phyloP scores from a whole-genome alignment of 495 filamentous ascomycete genomes.

The Lasiosphaeriaceae sp. region DNA sequence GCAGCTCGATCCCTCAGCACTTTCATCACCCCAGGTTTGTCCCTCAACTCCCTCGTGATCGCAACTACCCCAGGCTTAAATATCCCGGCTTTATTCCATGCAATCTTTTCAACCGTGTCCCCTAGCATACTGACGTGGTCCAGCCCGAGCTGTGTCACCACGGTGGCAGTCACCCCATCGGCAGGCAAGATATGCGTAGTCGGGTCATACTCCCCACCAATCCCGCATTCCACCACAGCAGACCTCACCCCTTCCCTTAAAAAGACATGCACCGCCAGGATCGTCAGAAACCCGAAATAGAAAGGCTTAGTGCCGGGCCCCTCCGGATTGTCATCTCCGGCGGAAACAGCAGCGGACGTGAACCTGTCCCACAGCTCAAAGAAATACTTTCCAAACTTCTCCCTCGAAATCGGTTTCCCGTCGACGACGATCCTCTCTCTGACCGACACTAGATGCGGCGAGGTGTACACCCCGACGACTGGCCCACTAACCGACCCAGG shows the following conservation, averaged over 20 bases:
- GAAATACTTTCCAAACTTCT: constrained; percentile 57
- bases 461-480: constrained; percentile 64
- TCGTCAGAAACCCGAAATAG: constrained; percentile 53
- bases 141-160: constrained; percentile 44
- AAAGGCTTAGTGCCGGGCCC: constrained; percentile 47
- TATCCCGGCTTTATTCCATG: constrained; percentile 52
- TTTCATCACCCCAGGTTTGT: constrained; percentile 26
- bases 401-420: constrained; percentile 44
- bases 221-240: constrained; percentile 47
- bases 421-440: constrained; percentile 65
- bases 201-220: constrained; percentile 49
- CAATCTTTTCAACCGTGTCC: constrained; percentile 42
- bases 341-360: constrained; percentile 22
- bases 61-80: constrained; percentile 38
- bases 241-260: constrained; percentile 34
- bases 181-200: constrained; percentile 41
- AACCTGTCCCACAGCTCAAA: constrained; percentile 64
- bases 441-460: constrained; percentile 58
- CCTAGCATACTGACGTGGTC: constrained; percentile 51
- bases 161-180: constrained; percentile 32
- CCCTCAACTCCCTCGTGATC: constrained; percentile 33
- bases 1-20: constrained; percentile 35
- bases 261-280: constrained; percentile 45
- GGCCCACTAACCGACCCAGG: constrained; percentile 23
- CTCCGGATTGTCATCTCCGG: constrained; percentile 13